Conservation (phyloP, 306 rosid genomes). For the Fragaria iinumae region DNA sequence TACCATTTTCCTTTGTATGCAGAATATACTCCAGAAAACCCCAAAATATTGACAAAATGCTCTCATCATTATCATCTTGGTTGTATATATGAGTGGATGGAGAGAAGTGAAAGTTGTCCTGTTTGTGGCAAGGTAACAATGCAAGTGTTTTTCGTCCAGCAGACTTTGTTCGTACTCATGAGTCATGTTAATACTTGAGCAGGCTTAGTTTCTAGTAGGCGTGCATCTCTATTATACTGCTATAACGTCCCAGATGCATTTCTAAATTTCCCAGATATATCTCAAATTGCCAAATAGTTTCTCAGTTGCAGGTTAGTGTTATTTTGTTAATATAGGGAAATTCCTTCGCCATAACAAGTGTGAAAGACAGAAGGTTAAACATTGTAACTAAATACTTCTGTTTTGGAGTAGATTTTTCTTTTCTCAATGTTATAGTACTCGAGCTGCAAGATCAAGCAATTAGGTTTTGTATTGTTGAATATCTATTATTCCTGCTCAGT, state of each 20-base stretch:
- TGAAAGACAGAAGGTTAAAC: background rate
- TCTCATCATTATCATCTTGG: constrained; percentile 97
- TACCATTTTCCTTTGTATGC: constrained; percentile 25
- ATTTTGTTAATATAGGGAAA: background rate
- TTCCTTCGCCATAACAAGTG: background rate
- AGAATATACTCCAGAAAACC: constrained; percentile 90
- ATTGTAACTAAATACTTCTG: background rate
- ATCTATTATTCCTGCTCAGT: background rate
- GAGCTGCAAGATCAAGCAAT: background rate
- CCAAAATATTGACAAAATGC: constrained; percentile 91
- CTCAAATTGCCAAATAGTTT: background rate
- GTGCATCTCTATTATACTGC: background rate
- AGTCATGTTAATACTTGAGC: background rate
- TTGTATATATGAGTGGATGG: constrained; percentile 99
- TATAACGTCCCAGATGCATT: background rate
- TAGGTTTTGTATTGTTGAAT: background rate
- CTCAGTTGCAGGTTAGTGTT: background rate
- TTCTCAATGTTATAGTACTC: background rate
- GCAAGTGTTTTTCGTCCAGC: background rate
- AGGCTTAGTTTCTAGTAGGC: background rate
- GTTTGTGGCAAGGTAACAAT: constrained; percentile 92
- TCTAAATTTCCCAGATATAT: background rate
- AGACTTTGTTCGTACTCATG: background rate
- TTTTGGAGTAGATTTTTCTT: background rate
- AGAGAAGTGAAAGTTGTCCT: constrained; percentile 98